phyloP scores from a whole-genome alignment of 306 rosid species.

The Echinosophora koreensis region DNA sequence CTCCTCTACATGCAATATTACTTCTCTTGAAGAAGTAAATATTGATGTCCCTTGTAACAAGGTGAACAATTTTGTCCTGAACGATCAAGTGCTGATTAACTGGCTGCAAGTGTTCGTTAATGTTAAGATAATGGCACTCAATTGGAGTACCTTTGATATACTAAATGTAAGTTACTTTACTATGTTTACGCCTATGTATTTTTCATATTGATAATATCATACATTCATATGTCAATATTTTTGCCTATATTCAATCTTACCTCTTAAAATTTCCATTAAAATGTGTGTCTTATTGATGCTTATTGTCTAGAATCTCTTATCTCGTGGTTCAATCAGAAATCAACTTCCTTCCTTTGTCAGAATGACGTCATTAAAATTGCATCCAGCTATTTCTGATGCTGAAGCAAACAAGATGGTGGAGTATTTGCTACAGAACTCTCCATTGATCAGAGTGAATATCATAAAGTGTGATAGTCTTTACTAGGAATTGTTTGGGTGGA shows the following conservation, averaged over 20 bases:
- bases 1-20: neutral
- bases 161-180: neutral
- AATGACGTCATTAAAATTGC: neutral
- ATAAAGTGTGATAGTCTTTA: neutral
- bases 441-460: neutral
- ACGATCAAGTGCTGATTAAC: neutral
- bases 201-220: neutral
- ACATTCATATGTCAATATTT: neutral
- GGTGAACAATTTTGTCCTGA: too few species aligned
- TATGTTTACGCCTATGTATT: too few species aligned
- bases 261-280: neutral
- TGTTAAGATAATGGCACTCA: neutral
- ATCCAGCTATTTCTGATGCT: neutral
- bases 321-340: neutral
- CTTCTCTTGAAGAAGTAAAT: conserved; percentile 21
- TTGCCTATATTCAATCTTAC: neutral
- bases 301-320: neutral
- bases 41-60: neutral
- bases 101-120: neutral
- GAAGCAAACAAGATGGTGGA: neutral
- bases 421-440: conserved; percentile 23
- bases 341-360: neutral
- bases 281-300: neutral
- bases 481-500: too few species aligned
- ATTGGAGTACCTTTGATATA: neutral